phyloP scores from a whole-genome alignment of 257 asterid species.

The Lycium ferocissimum region DNA sequence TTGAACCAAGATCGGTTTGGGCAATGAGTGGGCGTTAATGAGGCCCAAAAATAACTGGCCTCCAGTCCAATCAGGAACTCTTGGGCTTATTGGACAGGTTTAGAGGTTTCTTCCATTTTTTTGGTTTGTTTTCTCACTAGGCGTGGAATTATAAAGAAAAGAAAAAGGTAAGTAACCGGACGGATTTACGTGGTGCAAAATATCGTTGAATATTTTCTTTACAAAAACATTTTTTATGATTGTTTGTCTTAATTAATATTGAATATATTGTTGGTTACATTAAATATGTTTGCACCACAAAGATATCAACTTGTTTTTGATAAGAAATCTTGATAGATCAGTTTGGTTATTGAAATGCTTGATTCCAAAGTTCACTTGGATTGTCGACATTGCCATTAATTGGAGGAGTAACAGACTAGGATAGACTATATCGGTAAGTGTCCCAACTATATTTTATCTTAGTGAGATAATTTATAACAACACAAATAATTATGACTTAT shows the following conservation, averaged over 20 bases:
- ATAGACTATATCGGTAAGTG: too few relatives aligned
- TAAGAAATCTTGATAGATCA: not conserved
- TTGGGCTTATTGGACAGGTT: not conserved
- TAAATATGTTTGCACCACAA: not conserved
- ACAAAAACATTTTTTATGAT: not conserved
- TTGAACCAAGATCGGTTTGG: not conserved
- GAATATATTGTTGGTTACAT: not conserved
- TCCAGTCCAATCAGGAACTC: not conserved
- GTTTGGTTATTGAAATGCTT: not conserved
- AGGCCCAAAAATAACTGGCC: not conserved
- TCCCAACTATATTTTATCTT: too few relatives aligned
- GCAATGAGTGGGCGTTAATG: not conserved
- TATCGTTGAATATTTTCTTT: not conserved
- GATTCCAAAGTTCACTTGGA: not conserved
- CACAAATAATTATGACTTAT: too few relatives aligned
- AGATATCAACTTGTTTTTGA: too few relatives aligned
- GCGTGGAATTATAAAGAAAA: too few relatives aligned
- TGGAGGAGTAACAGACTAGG: not conserved
- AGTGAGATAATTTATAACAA: too few relatives aligned
- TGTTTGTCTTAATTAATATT: not conserved
- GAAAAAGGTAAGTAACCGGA: too few relatives aligned
- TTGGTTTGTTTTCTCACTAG: too few relatives aligned
- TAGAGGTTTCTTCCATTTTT: too few relatives aligned
- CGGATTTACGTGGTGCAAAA: not conserved
- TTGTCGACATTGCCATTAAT: not conserved